Base-by-base conservation (phyloP, 2,329 filamentous ascomycete species). In the Nigrospora sphaerica region DNA sequence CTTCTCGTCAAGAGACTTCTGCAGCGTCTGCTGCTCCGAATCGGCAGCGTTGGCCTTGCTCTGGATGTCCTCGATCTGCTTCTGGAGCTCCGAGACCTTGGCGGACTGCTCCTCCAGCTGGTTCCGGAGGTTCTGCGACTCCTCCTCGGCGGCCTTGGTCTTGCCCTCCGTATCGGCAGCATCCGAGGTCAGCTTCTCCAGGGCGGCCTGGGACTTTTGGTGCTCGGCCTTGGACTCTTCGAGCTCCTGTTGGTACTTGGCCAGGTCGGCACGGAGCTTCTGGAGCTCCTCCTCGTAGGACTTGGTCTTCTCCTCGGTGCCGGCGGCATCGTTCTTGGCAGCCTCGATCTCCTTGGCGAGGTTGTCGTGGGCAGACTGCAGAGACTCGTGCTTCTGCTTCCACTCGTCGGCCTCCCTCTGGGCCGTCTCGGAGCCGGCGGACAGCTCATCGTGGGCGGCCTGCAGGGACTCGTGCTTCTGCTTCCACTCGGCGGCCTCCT, bases 1-100 rank as follows among this genome's bases (percentile, higher is more conserved):
- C 42, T 62, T 57, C 49, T 67, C 61, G 13, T 60, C 57, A 23
- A 57, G 54, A 40, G 60, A 51, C 47, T 59, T 57, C 56, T 64
- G 59, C n/a, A 62, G 46, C 34, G 55, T 46, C 34, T 58, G 54
- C 9, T 51, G 52, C 46, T 65, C 61, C 13, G 56, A 60, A 10
- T 57, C 49, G 28, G 52, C 51, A 39, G 49, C 51, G 23, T 10
- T 28, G 23, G 23, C 7, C 23, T 28, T 28, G 23, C 23, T 28
- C 23, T 28, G 23, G 7, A 28, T 28, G 23, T 28, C 23, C 23
- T 28, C 23, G 23, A 28, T 10, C 23, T 28, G 23, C 45, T 52
- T 49, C 37, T 54, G 49, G 14, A 48, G 47, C 46, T 60, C 56
- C 19, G 54, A 48, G 31, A 52, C 46, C 44, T 54, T 37, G 53